phyloP scores from a whole-genome alignment of 768 basidiomycete genomes.

The Mycena floridula region DNA sequence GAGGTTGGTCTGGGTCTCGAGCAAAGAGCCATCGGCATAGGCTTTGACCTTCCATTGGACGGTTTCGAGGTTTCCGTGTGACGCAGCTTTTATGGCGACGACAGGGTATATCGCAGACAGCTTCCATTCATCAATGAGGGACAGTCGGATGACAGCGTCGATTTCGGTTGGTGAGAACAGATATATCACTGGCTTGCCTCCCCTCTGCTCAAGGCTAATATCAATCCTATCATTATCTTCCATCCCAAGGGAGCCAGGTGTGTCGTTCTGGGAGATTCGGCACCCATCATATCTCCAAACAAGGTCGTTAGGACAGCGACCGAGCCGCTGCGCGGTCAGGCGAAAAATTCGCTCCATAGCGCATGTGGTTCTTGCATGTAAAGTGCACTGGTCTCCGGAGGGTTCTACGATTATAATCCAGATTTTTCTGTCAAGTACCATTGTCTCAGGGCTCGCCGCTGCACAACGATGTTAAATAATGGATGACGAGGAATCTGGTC shows the following conservation, averaged over 20 bases:
- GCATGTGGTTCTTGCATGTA: not conserved
- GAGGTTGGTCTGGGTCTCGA: constrained; percentile 19
- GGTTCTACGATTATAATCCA: no score
- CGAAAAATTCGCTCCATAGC: no score
- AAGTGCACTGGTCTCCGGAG: not conserved
- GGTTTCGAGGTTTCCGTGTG: constrained; percentile 9
- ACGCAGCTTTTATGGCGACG: constrained; percentile 14
- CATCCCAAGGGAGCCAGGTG: not conserved
- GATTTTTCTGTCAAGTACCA: no score
- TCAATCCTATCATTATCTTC: not conserved
- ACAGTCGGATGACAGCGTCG: constrained; percentile 21
- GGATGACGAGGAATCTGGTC: not conserved
- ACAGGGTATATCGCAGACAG: constrained; percentile 30
- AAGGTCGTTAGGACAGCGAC: not conserved
- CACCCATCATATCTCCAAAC: not conserved
- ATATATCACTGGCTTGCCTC: constrained; percentile 30
- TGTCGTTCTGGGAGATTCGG: not conserved
- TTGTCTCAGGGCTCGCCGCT: no score
- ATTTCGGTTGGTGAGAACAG: constrained; percentile 23
- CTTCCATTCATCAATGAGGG: constrained; percentile 24
- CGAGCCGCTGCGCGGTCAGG: not conserved
- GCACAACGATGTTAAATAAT: no score
- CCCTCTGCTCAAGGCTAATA: not conserved
- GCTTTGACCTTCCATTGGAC: constrained; percentile 30
- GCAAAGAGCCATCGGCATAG: constrained; percentile 20